Evolutionary conservation across 805 yeast species (phyloP).

Genomic region (Debaryomyces prosopidis): DNA sequence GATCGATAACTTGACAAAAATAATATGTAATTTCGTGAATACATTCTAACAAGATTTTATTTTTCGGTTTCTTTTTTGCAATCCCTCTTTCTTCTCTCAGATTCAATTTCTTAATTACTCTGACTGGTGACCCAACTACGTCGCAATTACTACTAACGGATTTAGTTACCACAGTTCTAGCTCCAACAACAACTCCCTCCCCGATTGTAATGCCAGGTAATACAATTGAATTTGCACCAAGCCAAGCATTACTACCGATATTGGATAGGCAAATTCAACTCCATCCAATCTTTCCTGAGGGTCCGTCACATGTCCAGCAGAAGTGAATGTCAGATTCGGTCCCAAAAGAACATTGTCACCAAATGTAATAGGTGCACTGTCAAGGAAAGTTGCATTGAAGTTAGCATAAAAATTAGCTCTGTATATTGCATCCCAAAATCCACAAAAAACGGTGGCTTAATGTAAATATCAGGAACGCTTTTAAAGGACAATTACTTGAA

Average conservation of each 20-base stretch:
- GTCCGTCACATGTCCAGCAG: constrained; percentile 67
- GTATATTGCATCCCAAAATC: constrained; percentile 71
- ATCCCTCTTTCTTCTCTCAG: constrained; percentile 7
- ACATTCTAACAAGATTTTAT: too few species aligned
- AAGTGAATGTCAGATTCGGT: constrained; percentile 57
- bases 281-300: constrained; percentile 42
- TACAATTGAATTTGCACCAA: constrained; percentile 56
- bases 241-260: constrained; percentile 69
- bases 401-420: constrained; percentile 60
- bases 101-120: constrained; percentile 31
- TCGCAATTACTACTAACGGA: constrained; percentile 53
- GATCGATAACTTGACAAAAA: too few species aligned
- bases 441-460: constrained; percentile 61
- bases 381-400: constrained; percentile 56
- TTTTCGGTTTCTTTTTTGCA: neutral
- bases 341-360: constrained; percentile 64
- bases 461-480: constrained; percentile 35
- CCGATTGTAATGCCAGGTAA: constrained; percentile 71
- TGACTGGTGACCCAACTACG: constrained; percentile 63
- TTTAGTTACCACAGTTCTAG: constrained; percentile 62
- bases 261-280: constrained; percentile 55
- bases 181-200: constrained; percentile 58
- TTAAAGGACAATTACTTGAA: constrained; percentile 46
- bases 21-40: too few species aligned
- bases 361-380: constrained; percentile 57